Evolutionary conservation across 2,329 filamentous ascomycete genomes (phyloP).

Genomic region (Claviceps sp.): DNA sequence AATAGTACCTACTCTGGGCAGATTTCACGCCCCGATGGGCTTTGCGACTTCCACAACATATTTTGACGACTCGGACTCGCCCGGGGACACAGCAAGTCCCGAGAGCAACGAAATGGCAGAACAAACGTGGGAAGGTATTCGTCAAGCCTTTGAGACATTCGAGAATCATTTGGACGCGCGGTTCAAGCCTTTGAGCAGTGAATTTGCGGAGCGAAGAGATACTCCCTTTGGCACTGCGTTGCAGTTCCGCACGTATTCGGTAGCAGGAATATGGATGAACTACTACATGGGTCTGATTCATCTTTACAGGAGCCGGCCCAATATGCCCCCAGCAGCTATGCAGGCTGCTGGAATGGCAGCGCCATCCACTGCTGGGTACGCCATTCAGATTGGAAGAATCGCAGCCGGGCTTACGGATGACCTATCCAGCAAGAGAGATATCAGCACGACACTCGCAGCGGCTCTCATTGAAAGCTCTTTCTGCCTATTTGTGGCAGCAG

Average conservation of each 20-base stretch:
- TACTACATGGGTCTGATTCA: constrained; percentile 77
- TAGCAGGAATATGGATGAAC: constrained; percentile 77
- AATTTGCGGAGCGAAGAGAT: constrained; percentile 45
- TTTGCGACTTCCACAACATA: constrained; percentile 37
- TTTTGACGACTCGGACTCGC: constrained; percentile 28
- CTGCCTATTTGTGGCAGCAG: constrained; percentile 72
- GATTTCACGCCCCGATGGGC: constrained; percentile 37
- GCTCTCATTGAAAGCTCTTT: constrained; percentile 74
- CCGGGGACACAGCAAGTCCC: constrained; percentile 46
- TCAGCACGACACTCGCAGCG: constrained; percentile 67
- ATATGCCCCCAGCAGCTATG: constrained; percentile 85
- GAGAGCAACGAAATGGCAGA: constrained; percentile 55
- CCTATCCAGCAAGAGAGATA: constrained; percentile 35
- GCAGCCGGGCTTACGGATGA: constrained; percentile 55
- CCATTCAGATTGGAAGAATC: constrained; percentile 67
- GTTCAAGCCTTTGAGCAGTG: constrained; percentile 61
- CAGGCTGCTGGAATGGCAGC: constrained; percentile 71
- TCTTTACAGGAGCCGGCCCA: constrained; percentile 69
- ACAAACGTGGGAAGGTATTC: constrained; percentile 66
- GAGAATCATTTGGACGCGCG: constrained; percentile 53
- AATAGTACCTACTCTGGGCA: constrained; percentile 39
- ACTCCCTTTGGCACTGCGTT: constrained; percentile 72
- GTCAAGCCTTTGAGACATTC: constrained; percentile 55
- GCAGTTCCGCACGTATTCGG: constrained; percentile 74
- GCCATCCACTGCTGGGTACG: constrained; percentile 53